Evolutionary conservation across 345 rosid genomes (phyloP).

Genomic region (Lumnitzera racemosa): DNA sequence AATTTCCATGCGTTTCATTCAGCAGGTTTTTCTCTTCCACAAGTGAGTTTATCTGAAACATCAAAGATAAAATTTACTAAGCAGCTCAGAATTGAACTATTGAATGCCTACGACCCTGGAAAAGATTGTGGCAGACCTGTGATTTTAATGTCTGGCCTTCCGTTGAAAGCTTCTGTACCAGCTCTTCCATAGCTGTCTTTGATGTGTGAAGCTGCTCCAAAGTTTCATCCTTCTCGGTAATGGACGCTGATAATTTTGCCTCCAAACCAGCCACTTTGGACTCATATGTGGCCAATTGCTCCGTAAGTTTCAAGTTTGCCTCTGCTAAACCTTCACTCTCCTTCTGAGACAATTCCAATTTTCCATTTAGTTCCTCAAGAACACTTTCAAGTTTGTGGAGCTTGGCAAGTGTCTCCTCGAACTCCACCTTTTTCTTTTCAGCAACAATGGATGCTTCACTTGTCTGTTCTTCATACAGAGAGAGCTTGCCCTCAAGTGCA

Average conservation of each 20-base stretch:
- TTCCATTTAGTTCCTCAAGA: conserved; percentile 53
- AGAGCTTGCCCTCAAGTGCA: conserved; percentile 49
- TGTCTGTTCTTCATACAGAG: conserved; percentile 43
- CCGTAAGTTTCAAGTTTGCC: conserved; percentile 65
- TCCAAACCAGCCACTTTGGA: conserved; percentile 52
- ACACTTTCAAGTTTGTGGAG: conserved; percentile 51
- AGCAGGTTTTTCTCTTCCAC: conserved; percentile 67
- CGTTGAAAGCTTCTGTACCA: conserved; percentile 46
- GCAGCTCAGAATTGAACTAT: background rate
- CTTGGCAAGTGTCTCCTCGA: conserved; percentile 52
- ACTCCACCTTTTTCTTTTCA: conserved; percentile 49
- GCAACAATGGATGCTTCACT: conserved; percentile 46
- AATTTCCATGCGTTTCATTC: conserved; percentile 47
- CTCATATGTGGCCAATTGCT: conserved; percentile 61
- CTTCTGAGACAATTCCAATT: conserved; percentile 53
- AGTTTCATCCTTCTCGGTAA: conserved; percentile 56
- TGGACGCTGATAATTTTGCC: conserved; percentile 36
- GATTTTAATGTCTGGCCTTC: conserved; percentile 64
- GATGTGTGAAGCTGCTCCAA: conserved; percentile 51
- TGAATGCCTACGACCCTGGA: background rate
- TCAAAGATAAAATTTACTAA: no score
- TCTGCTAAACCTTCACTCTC: conserved; percentile 71
- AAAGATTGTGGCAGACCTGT: conserved; percentile 48
- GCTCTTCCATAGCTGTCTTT: conserved; percentile 55
- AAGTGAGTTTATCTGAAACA: conserved; percentile 55